These are phyloP conservation scores for Trichoderma sp. DNA, from an alignment of 2,329 filamentous ascomycete species.

Conservation along the genomic window DNA sequence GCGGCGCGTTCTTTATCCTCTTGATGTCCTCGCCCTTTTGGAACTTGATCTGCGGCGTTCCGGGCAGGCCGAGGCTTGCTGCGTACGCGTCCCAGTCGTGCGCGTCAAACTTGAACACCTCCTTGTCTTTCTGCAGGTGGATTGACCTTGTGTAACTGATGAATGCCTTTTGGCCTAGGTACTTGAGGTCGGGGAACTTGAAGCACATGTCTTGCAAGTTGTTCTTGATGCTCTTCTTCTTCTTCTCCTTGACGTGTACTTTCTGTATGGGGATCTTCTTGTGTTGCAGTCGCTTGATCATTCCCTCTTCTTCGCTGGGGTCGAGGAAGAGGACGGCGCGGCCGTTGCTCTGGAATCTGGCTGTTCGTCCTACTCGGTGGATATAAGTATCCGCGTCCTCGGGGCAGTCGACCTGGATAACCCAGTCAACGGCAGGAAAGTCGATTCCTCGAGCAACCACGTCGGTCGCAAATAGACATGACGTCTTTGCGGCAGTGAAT, in stretches of 20 bases:
- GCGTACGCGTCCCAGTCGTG: constrained; percentile 86
- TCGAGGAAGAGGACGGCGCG: constrained; percentile 89
- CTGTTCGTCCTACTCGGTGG: constrained; percentile 90
- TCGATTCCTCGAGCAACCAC: constrained; percentile 92
- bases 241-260: constrained; percentile 85
- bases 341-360: constrained; percentile 86
- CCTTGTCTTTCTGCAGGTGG: constrained; percentile 87
- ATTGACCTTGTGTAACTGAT: constrained; percentile 85
- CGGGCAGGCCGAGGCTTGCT: constrained; percentile 81
- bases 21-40: constrained; percentile 88
- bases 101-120: constrained; percentile 81
- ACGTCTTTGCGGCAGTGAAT: constrained; percentile 78
- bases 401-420: constrained; percentile 96
- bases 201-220: constrained; percentile 95
- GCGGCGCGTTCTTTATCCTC: constrained; percentile 80
- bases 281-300: constrained; percentile 79
- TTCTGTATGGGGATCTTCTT: constrained; percentile 88
- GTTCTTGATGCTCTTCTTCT: constrained; percentile 81
- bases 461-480: constrained; percentile 93
- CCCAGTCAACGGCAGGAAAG: constrained; percentile 96
- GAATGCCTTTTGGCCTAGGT: constrained; percentile 94
- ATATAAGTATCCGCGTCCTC: constrained; percentile 98
- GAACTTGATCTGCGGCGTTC: constrained; percentile 90
- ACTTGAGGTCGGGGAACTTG: constrained; percentile 90
- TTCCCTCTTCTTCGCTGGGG: constrained; percentile 88